Evolutionary conservation across 257 asterid species (phyloP).

Genomic region (Lycium ferocissimum): DNA sequence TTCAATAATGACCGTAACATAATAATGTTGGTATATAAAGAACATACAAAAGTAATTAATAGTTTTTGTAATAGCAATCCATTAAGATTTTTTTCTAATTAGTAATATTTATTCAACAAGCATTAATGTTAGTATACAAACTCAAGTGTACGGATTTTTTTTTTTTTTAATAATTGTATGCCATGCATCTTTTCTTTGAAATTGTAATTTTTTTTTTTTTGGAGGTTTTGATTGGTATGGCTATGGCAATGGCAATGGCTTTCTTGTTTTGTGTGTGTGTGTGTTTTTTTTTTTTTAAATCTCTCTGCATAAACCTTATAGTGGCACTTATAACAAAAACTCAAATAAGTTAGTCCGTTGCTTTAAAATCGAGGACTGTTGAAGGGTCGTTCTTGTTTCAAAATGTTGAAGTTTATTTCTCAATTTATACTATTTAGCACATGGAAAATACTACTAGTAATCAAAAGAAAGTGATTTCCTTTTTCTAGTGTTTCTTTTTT

Average conservation of each 20-base stretch:
- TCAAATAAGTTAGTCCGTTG: neutral
- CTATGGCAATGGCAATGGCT: neutral
- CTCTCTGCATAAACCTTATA: neutral
- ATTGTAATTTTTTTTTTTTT: too few relatives aligned
- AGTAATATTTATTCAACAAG: too few relatives aligned
- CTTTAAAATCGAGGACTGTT: neutral
- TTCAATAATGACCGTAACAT: too few relatives aligned
- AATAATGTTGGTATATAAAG: too few relatives aligned
- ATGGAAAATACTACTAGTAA: neutral
- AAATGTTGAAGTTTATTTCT: neutral
- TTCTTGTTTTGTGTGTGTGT: neutral
- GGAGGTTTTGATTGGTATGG: neutral
- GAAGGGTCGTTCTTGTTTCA: neutral
- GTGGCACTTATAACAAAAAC: neutral
- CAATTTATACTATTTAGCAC: neutral
- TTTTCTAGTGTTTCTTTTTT: neutral
- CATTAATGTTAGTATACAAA: too few relatives aligned
- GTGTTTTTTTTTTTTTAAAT: too few relatives aligned
- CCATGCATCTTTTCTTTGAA: too few relatives aligned
- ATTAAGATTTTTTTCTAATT: too few relatives aligned
- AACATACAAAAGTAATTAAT: too few relatives aligned
- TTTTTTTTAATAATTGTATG: too few relatives aligned
- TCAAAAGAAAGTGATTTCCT: neutral
- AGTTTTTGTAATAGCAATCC: too few relatives aligned
- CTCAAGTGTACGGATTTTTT: too few relatives aligned